Evolutionary conservation across 2,329 filamentous ascomycete species (phyloP).

Genomic region (Chaetomium olivaceum): DNA sequence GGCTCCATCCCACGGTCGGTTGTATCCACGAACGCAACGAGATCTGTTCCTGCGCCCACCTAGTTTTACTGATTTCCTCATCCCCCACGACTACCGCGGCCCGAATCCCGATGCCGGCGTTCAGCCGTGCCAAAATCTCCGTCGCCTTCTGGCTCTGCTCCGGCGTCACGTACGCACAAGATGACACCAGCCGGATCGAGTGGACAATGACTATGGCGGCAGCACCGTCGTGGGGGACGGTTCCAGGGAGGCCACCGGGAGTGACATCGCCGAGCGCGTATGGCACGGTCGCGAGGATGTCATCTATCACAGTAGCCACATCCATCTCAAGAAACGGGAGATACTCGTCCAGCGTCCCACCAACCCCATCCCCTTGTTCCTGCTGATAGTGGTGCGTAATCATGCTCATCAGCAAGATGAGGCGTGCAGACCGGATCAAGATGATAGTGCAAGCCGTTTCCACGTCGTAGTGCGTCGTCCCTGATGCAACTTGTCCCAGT

Average conservation of each 20-base stretch:
- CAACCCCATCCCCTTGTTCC: neutral
- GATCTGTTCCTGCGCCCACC: constrained; percentile 23
- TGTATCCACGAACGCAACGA: constrained; percentile 9
- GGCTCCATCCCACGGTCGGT: neutral
- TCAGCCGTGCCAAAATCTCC: constrained; percentile 34
- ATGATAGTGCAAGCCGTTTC: constrained; percentile 40
- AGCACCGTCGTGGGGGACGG: constrained; percentile 37
- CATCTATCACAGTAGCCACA: constrained; percentile 35
- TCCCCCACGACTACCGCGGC: constrained; percentile 31
- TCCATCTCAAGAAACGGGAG: constrained; percentile 30
- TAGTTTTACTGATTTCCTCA: constrained; percentile 7
- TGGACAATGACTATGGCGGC: constrained; percentile 35
- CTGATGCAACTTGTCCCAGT: constrained; percentile 33
- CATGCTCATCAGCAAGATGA: constrained; percentile 37
- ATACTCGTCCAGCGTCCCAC: neutral
- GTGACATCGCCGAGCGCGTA: constrained; percentile 38
- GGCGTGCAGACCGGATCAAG: constrained; percentile 36
- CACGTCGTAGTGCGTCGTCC: constrained; percentile 33
- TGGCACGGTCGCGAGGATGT: constrained; percentile 38
- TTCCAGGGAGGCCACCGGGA: constrained; percentile 25
- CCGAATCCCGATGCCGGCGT: constrained; percentile 37
- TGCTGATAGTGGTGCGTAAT: constrained; percentile 32
- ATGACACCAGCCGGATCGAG: constrained; percentile 37
- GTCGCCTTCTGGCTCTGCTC: constrained; percentile 31
- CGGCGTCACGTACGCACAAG: constrained; percentile 35